Conservation (phyloP, 306 rosid species). For the Casuarina equisetifolia region DNA sequence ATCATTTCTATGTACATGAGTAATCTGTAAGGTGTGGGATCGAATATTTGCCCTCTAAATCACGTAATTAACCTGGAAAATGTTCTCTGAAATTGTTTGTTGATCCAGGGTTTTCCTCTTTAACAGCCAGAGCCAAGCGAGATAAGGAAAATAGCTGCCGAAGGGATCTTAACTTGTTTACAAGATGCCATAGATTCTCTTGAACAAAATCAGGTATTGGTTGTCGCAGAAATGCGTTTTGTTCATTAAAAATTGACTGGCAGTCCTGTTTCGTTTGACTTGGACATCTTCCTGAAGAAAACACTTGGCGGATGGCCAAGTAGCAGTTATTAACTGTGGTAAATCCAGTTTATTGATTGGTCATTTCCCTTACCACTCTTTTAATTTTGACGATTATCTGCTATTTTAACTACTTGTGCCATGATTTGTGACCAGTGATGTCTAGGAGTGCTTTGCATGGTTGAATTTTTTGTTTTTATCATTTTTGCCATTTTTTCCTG, state of each 20-base stretch:
- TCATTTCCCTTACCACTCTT: not conserved
- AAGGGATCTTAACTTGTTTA: slow-evolving; percentile 88
- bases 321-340: not conserved
- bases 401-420: not conserved
- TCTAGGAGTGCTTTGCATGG: not conserved
- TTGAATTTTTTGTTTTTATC: not conserved
- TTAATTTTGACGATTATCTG: not conserved
- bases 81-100: slow-evolving; percentile 15
- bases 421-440: not conserved
- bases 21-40: slow-evolving; percentile 20
- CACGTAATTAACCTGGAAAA: slow-evolving; percentile 18
- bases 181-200: slow-evolving; percentile 80
- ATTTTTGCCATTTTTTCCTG: not conserved
- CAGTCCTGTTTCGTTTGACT: not conserved
- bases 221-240: slow-evolving; percentile 15
- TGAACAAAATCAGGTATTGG: slow-evolving; percentile 69
- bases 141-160: slow-evolving; percentile 78
- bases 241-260: slow-evolving; percentile 1
- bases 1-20: not conserved
- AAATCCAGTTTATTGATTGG: not conserved
- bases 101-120: slow-evolving; percentile 22
- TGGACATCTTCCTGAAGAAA: not conserved
- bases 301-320: no score
- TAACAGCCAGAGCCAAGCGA: slow-evolving; percentile 84
- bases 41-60: slow-evolving; percentile 17